Base-by-base conservation (phyloP, 306 rosid species). In the Pyrus communis region DNA sequence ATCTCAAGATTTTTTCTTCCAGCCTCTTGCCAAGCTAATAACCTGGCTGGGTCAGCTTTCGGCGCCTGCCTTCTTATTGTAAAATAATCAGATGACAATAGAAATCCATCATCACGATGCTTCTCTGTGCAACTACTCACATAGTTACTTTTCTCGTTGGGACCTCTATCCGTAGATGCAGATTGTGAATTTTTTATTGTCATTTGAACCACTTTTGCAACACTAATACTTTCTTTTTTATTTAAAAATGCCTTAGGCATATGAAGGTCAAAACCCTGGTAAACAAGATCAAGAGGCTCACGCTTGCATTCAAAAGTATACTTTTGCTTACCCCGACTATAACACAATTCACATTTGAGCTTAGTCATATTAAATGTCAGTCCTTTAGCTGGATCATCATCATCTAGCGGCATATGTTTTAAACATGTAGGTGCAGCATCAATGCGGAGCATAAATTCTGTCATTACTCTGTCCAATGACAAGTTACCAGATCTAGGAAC, bases 321-420 rank as follows among this genome's bases (percentile, higher is more conserved):
- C 81, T 88, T 96, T 77, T 89, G 98, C 89, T 88, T 92, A 78
- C 99, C 97, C 67, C 99, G 88, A 78, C 99, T 87, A 43, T 80
- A 86, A 85, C 93, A 91, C 80, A 91, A 80, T 79, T 96, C 99
- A 77, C 75, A 86, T 76, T 91, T 96, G 65, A 96, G 82, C 80
- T 89, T 93, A 72, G 89, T 81, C 96, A 96, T 93, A 60, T 51
- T 90, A 63, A 91, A 89, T 51, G 93, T 88, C 88, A 96, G 89
- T 77, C 99, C 99, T 74, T 88, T 96, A 61, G 99, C 99, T 30
- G 99, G 98, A 88, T 96, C 99, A 71, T 91, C 97, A 78, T 93
- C 91, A 85, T 96, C 93, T 83, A 96, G 78, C 55, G 98, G 99
- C 88, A 92, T 86, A 74, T 96, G 87, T 82, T 88, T 96, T 79